Evolutionary conservation across 139 green algal genomes (phyloP), one percentile per base, ranked within the genome.

Genomic region (Volvox africanus): DNA sequence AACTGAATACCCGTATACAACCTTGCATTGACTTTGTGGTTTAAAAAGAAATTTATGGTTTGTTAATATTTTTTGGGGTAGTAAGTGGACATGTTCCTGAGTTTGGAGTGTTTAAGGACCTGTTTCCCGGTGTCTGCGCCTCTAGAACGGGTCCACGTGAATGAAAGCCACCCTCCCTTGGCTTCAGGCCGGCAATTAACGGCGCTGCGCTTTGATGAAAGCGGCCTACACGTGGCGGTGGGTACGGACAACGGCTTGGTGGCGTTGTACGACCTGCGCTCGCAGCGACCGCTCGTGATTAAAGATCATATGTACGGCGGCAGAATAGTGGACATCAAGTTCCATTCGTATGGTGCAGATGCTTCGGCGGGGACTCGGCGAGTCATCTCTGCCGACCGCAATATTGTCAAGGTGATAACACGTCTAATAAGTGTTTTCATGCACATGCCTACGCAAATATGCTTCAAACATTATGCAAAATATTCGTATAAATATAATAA

Each of bases 241-340:
- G 98, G 98, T 75, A 99, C 97, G 26, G 87, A 32, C 71, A 95
- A 88, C 28, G 98, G 98, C 18, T 55, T 98, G 87, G 98, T 99
- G 37, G 96, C 94, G 26, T 79, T 99, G 82, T 99, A 96, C 82
- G 97, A 99, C 92, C 93, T 99, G 84, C 93, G 97, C 28, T 96
- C 1, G 82, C 92, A 94, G 24, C 73, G 90, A 24, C 98, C 98
- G 20, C 86, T 98, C 82, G 33, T 97, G 0, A 94, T 97, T 5
- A 99, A 99, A 93, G 98, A 99, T 92, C 98, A 99, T 94, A 99
- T 99, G 97, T 99, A 99, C 93, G 95, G 90, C 92, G 91, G 33
- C 88, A 93, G 86, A 33, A 99, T 99, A 73, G 79, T 96, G 36
- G 97, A 99, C 96, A 97, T 99, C 94, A 99, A 99, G 89, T 99